Conservation (phyloP, 441 rosid species). For the Hura crepitans region DNA sequence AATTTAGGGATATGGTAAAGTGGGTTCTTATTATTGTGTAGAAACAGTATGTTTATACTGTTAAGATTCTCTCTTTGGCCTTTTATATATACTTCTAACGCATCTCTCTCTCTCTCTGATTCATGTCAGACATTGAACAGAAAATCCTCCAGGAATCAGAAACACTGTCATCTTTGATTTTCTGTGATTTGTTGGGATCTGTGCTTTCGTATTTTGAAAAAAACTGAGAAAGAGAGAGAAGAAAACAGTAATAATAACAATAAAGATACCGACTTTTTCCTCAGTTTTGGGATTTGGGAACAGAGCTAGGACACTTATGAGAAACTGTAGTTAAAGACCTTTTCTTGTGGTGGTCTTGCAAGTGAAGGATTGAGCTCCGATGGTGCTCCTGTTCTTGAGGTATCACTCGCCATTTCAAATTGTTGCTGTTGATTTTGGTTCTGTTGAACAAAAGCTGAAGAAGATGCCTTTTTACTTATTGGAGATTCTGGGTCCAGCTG, state of each 20-base stretch:
- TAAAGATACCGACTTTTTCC: conserved; percentile 39
- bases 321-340: conserved; percentile 47
- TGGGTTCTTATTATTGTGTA: conserved; percentile 23
- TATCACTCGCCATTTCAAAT: conserved; percentile 51
- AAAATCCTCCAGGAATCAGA: conserved; percentile 42
- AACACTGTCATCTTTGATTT: conserved; percentile 41
- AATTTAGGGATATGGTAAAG: conserved; percentile 38
- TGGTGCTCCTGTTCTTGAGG: conserved; percentile 41
- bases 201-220: conserved; percentile 39
- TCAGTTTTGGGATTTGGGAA: conserved; percentile 35
- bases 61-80: conserved; percentile 40
- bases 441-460: conserved; percentile 39
- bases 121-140: conserved; percentile 43
- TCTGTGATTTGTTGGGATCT: conserved; percentile 53
- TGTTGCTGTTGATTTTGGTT: conserved; percentile 36
- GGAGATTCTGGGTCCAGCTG: conserved; percentile 80
- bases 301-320: conserved; percentile 8
- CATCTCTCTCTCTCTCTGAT: conserved; percentile 25
- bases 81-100: conserved; percentile 22
- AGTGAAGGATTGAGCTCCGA: conserved; percentile 45
- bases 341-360: conserved; percentile 62
- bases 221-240: conserved; percentile 20
- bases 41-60: conserved; percentile 25
- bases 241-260: conserved; percentile 32
- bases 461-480: conserved; percentile 52